Percentiles rank a stretch among this genome's conserved stretches.
Conservation (phyloP, 371 early-diverging fungal genomes). For the Mortierella sp. region DNA sequence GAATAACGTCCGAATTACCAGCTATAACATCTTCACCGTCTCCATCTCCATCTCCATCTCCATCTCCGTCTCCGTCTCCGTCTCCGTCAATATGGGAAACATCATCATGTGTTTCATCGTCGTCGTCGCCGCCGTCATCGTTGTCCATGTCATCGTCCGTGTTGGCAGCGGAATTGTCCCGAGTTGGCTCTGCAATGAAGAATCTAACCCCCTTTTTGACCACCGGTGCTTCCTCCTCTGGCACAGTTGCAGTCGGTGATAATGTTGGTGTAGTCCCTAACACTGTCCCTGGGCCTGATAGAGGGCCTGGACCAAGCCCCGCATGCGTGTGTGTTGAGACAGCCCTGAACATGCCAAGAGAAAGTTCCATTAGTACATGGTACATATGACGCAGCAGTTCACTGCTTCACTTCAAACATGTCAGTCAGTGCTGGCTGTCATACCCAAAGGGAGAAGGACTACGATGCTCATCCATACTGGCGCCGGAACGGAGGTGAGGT, state of each 20-base stretch:
- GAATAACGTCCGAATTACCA: constrained; percentile 8
- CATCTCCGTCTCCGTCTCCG: constrained; percentile 13
- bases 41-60: no score
- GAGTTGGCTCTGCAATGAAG: constrained; percentile 17
- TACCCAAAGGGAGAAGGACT: constrained; percentile 25
- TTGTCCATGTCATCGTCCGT: constrained; percentile 23
- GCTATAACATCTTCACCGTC: constrained; percentile 23
- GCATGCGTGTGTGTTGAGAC: neutral
- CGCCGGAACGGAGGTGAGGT: constrained; percentile 33
- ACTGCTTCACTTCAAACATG: no score
- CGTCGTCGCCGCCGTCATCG: constrained; percentile 13
- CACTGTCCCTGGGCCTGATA: constrained; percentile 1
- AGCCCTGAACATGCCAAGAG: no score
- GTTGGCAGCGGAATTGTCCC: constrained; percentile 19
- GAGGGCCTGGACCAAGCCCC: constrained; percentile 1
- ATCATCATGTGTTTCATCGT: constrained; percentile 31
- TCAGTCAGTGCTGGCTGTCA: no score
- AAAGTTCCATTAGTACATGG: no score
- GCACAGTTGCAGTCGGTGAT: no score
- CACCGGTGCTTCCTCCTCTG: constrained; percentile 4
- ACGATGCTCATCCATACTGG: constrained; percentile 32
- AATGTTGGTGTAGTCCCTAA: neutral
- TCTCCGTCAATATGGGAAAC: no score
- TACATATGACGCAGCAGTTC: no score
- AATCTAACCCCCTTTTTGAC: constrained; percentile 45